Conservation (phyloP, 805 yeast genomes). For the Ogataea minuta region DNA sequence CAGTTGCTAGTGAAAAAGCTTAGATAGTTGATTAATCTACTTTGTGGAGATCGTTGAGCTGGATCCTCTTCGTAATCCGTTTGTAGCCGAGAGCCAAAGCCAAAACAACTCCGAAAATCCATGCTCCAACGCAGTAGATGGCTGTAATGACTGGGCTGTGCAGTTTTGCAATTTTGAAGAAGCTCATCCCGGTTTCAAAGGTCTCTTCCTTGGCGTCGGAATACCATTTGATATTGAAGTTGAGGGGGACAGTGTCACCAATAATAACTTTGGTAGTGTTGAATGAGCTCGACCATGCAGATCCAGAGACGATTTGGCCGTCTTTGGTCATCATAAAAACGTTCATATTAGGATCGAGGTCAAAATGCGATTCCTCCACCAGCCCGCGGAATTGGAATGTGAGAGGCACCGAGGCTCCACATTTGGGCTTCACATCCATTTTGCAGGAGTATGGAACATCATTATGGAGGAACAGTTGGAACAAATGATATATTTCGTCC, state of each 20-base stretch:
- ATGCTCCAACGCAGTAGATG: slow-evolving; percentile 15
- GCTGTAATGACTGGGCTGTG: slow-evolving; percentile 10
- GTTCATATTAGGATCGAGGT: slow-evolving; percentile 58
- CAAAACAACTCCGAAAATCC: slow-evolving; percentile 25
- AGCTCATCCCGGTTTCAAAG: slow-evolving; percentile 9
- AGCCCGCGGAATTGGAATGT: slow-evolving; percentile 65
- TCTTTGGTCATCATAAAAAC: slow-evolving; percentile 41
- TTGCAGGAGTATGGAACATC: slow-evolving; percentile 75
- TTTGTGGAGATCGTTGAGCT: slow-evolving; percentile 23
- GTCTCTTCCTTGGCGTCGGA: slow-evolving; percentile 6
- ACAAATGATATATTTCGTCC: slow-evolving; percentile 67
- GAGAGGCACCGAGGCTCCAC: slow-evolving; percentile 53
- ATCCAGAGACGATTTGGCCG: slow-evolving; percentile 47
- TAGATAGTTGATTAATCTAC: slow-evolving; percentile 25
- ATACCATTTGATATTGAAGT: slow-evolving; percentile 59
- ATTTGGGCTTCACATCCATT: slow-evolving; percentile 47
- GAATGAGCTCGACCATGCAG: slow-evolving; percentile 60
- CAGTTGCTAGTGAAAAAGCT: slow-evolving; percentile 27
- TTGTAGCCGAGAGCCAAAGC: slow-evolving; percentile 25
- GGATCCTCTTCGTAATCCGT: slow-evolving; percentile 25
- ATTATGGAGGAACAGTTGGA: slow-evolving; percentile 74
- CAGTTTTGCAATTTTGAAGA: slow-evolving; percentile 13
- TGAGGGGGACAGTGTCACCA: slow-evolving; percentile 59
- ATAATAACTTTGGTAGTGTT: slow-evolving; percentile 61
- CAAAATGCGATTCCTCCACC: slow-evolving; percentile 65